Evolutionary conservation across 306 rosid genomes (phyloP), one percentile per base, ranked within the genome.

Genomic region (Malus asiatica): DNA sequence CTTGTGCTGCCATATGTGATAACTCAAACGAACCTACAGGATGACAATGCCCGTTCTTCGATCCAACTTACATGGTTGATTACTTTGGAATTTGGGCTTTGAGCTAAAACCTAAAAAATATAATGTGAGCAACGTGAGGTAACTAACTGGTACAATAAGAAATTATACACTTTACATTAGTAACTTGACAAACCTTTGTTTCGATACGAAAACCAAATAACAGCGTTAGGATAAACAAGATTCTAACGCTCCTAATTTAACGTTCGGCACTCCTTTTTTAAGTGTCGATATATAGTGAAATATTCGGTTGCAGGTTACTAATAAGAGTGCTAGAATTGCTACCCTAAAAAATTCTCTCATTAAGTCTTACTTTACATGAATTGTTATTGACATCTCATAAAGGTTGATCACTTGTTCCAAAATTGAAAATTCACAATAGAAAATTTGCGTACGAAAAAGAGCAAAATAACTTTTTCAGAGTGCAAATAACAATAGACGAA

Each of bases 391-490:
- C 5, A 48, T 18, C 7, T 48, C 19, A 48, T 46, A 48, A 15
- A 51, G 8, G 8, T 48, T 18, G 42, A 48, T 48, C 20, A 15
- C 18, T 14, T 18, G 55, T 48, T 48, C 3, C 55, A 6, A 48
- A 15, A 48, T 2, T 48, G 20, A 14, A 48, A 15, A 15, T 4
- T 1, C 18, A 42, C 20, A 48, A 2, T 2, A 5, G 20, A 48
- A 48, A 15, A 48, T 15, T 48, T 6, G 3, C 0, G 6, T 48
- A 5, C 0, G 0, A 48, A 5, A 15, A 15, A 4, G 18, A 5
- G 20, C 1, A 15, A 5, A 48, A 15, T 0, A 0, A 15, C 3
- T 4, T 48, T 48, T 48, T 15, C 0, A 5, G 0, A 15, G 0
- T 48, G 55, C 8, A 5, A 5, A 48, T 2, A 15, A 15, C 8